These are phyloP conservation scores for Licmophora abbreviata DNA, from an alignment of 108 stramenopile species.

Conservation along the genomic window DNA sequence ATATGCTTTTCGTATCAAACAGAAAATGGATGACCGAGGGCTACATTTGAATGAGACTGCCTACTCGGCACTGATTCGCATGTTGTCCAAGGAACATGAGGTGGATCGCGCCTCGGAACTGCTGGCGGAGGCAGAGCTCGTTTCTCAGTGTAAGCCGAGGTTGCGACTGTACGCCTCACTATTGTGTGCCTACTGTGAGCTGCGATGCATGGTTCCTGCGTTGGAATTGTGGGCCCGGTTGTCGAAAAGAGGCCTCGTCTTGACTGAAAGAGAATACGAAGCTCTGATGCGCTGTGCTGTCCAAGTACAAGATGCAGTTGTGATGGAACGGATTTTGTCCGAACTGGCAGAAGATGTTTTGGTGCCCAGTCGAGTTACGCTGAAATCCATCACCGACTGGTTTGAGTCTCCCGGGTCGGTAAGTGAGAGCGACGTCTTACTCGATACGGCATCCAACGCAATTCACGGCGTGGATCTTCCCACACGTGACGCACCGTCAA, in stretches of 20 bases:
- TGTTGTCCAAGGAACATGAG: slow-evolving; percentile 42
- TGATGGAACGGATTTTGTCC: slow-evolving; percentile 55
- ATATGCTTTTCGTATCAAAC: slow-evolving; percentile 59
- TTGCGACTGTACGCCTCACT: slow-evolving; percentile 66
- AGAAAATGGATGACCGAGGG: slow-evolving; percentile 38
- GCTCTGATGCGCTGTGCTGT: slow-evolving; percentile 50
- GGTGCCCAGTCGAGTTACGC: slow-evolving; percentile 54
- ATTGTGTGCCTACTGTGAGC: slow-evolving; percentile 53
- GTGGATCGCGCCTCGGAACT: slow-evolving; percentile 36
- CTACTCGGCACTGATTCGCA: slow-evolving; percentile 70
- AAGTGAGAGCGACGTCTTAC: slow-evolving; percentile 11
- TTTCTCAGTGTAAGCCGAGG: slow-evolving; percentile 62
- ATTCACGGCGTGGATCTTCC: slow-evolving; percentile 22
- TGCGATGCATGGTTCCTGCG: slow-evolving; percentile 23
- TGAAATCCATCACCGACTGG: slow-evolving; percentile 54
- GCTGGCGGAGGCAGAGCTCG: slow-evolving; percentile 47
- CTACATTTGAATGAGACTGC: slow-evolving; percentile 73
- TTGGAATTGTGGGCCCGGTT: slow-evolving; percentile 51
- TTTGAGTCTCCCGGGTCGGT: slow-evolving; percentile 32
- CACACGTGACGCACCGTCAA: slow-evolving; percentile 17
- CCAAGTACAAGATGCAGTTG: slow-evolving; percentile 22
- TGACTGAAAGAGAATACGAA: slow-evolving; percentile 61
- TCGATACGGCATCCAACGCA: slow-evolving; percentile 26
- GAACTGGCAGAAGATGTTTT: slow-evolving; percentile 73
- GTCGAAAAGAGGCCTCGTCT: too few relatives aligned